Base-by-base conservation (phyloP, 306 rosid species). In the Quillaja saponaria region DNA sequence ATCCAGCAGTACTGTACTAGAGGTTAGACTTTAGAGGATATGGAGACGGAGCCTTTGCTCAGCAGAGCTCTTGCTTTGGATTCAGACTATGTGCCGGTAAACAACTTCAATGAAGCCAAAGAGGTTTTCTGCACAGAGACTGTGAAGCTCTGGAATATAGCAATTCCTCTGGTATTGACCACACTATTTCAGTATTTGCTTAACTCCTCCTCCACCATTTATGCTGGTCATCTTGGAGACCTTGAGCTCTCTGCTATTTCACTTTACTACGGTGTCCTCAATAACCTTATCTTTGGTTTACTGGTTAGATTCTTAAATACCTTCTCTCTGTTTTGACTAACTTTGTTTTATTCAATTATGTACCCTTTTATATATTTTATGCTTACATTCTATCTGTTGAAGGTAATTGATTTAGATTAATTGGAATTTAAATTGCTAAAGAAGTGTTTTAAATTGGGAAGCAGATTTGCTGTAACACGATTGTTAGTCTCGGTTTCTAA, bases 211-310 rank as follows among this genome's bases (percentile, higher is more conserved):
- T 71, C 90, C 63, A 45, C 19, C 53, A 73, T 84, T 13, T 84
- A 81, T 59, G 87, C 56, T 2, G 87, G 90, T 37, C 90, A 84
- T 18, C 40, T 84, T 54, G 86, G 90, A 3, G 77, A 75, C 14
- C 18, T 81, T 2, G 73, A 84, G n/a, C n/a, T n/a, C n/a, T n/a
- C n/a, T n/a, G n/a, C n/a, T n/a, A n/a, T n/a, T n/a, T n/a, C n/a
- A n/a, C n/a, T n/a, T n/a, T n/a, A n/a, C n/a, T n/a, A n/a, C n/a
- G n/a, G n/a, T n/a, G n/a, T n/a, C n/a, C n/a, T n/a, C n/a, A n/a
- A n/a, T n/a, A n/a, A n/a, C n/a, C n/a, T n/a, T n/a, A n/a, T n/a
- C n/a, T n/a, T n/a, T n/a, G n/a, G n/a, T n/a, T n/a, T n/a, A n/a
- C n/a, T n/a, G n/a, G n/a, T n/a, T n/a, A n/a, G n/a, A n/a, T n/a